Percentiles rank a stretch among this genome's conserved stretches.
phyloP scores from a whole-genome alignment of 345 rosid species.

The Brassica nigra region DNA sequence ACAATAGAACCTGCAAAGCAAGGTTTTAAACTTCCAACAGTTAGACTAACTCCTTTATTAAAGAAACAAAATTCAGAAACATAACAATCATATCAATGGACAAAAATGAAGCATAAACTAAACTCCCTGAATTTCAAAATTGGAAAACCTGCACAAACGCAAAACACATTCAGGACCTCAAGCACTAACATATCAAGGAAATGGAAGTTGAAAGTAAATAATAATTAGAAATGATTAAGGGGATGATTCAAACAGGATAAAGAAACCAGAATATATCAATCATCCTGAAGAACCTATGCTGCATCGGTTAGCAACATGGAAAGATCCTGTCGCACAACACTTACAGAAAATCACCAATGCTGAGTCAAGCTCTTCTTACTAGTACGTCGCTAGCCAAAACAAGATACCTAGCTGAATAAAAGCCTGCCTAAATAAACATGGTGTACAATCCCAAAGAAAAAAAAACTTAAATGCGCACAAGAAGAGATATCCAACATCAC shows the following conservation, averaged over 20 bases:
- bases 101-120: conserved; percentile 33
- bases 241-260: too few relatives aligned
- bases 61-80: neutral
- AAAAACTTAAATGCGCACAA: conserved; percentile 2
- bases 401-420: conserved; percentile 27
- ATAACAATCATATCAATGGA: conserved; percentile 33
- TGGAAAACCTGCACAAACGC: conserved; percentile 74
- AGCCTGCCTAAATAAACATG: conserved; percentile 26
- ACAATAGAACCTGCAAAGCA: conserved; percentile 28
- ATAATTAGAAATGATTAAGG: too few relatives aligned
- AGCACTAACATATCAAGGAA: conserved; percentile 37
- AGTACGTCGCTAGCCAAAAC: conserved; percentile 19
- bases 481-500: conserved; percentile 29
- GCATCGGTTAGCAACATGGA: conserved; percentile 27
- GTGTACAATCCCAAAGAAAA: conserved; percentile 15
- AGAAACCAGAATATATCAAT: conserved; percentile 16
- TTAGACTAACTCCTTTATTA: conserved; percentile 10
- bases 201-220: neutral
- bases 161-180: conserved; percentile 46
- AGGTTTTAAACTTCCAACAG: conserved; percentile 24
- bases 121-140: conserved; percentile 57
- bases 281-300: conserved; percentile 16
- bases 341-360: conserved; percentile 33
- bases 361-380: conserved; percentile 14
- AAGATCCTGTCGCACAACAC: conserved; percentile 25